A percentile compares a stretch with the other conserved stretches of the same genome.
Conservation (phyloP, 2,329 filamentous ascomycete species). For the Aspergillus sp. region DNA sequence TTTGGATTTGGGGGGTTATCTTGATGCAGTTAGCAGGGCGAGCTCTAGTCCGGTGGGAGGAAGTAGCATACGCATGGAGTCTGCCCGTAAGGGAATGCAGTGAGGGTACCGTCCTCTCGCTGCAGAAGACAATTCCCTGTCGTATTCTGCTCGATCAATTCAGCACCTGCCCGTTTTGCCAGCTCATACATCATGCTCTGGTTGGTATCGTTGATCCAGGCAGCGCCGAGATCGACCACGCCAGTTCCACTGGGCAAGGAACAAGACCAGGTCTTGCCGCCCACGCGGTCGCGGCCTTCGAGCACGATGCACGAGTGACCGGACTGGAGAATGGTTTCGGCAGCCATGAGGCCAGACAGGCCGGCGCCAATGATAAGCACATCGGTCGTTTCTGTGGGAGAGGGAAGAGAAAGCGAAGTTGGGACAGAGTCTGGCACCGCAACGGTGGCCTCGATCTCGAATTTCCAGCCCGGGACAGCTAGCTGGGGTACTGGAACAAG, state of each 20-base stretch:
- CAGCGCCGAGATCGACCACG: conserved; percentile 56
- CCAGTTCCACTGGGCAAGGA: conserved; percentile 17
- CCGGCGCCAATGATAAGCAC: conserved; percentile 46
- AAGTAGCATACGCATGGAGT: conserved; percentile 6
- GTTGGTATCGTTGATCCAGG: conserved; percentile 62
- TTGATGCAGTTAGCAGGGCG: not conserved
- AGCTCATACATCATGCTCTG: conserved; percentile 51
- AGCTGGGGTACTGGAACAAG: conserved; percentile 47
- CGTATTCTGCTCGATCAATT: conserved; percentile 53
- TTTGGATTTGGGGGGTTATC: conserved; percentile 26
- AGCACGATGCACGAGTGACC: conserved; percentile 41
- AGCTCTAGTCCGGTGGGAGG: not conserved
- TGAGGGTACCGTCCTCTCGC: conserved; percentile 35
- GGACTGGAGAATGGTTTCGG: conserved; percentile 30
- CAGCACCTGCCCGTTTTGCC: conserved; percentile 32
- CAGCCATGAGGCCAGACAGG: conserved; percentile 42
- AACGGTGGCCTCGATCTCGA: conserved; percentile 48
- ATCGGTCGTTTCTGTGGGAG: conserved; percentile 4
- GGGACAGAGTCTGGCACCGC: conserved; percentile 24
- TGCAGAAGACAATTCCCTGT: conserved; percentile 49
- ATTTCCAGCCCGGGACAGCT: conserved; percentile 42
- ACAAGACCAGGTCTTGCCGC: conserved; percentile 44
- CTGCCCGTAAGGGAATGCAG: conserved; percentile 24
- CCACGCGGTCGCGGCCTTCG: conserved; percentile 48
- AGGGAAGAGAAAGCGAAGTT: not conserved